Evolutionary conservation across 306 rosid genomes (phyloP), one percentile per base, ranked within the genome.

Genomic region (Hylodesmum podocarpum): DNA sequence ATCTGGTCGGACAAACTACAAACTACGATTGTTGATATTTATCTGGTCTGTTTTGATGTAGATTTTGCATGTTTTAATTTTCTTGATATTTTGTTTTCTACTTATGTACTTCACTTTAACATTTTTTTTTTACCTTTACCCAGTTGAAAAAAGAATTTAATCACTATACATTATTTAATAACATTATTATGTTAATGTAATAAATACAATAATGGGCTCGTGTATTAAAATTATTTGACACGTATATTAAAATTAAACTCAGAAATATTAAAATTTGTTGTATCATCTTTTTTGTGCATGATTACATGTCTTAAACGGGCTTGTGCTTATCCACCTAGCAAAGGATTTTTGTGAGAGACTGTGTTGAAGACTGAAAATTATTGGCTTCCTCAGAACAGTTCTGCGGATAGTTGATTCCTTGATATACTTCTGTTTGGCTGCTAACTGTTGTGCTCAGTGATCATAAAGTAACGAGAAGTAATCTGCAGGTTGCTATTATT

Each of bases 401-500:
- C 39, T 50, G 28, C 4, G 31, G 47, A 68, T 79, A 15, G 66
- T 71, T 68, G 57, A 63, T 78, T 49, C 39, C 73, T 50, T 40
- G 27, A 67, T 66, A 44, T 43, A 36, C 14, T 29, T 80, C 31
- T 51, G 2, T 34, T 13, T 64, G 31, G 41, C 51, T 28, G 57
- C 80, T 29, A 14, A 16, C 36, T 67, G 66, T 16, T 66, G 54
- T 28, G 19, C 37, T 75, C 36, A 4, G 33, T 33, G 16, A 69
- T 69, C 55, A 66, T 33, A 66, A 24, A 36, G 19, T 47, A 50
- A 14, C 10, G 61, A 68, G 25, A 66, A 31, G 46, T 79, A 10
- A 47, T 75, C 78, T 86, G 79, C 90, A 94, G 98, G 97, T 92
- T 64, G 98, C 98, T 75, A 75, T 92, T 80, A 90, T 92, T 44